Conservation (phyloP, 1,284 basidiomycete species). For the Phaffia rhodozyma region DNA sequence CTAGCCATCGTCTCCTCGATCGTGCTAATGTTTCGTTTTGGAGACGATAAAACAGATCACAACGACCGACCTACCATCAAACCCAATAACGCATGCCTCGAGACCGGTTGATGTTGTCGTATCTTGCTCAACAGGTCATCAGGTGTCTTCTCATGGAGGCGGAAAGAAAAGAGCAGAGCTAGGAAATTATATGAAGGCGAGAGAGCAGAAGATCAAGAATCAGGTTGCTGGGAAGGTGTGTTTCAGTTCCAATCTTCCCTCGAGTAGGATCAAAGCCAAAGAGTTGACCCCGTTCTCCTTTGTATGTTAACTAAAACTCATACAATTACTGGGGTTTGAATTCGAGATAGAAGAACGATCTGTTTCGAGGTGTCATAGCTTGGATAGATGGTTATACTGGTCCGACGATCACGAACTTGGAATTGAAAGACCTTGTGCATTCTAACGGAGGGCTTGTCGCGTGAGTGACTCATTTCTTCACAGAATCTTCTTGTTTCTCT, state of each 20-base stretch:
- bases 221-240: slow-evolving; percentile 5
- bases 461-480: background rate
- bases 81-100: no score
- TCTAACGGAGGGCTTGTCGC: slow-evolving; percentile 1
- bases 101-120: slow-evolving; percentile 13
- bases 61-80: no score
- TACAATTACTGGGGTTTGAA: no score
- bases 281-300: background rate
- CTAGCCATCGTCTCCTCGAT: no score
- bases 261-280: no score
- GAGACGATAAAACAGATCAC: no score
- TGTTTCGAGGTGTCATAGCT: slow-evolving; percentile 3
- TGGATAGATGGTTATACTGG: slow-evolving; percentile 3
- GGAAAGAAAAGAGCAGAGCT: background rate
- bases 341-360: background rate
- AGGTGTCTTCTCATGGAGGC: background rate
- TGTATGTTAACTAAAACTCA: no score
- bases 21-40: no score
- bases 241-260: background rate
- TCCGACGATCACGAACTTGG: background rate
- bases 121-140: slow-evolving; percentile 6
- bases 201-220: slow-evolving; percentile 3
- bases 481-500: background rate
- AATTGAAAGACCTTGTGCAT: background rate
- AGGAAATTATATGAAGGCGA: background rate